Evolutionary conservation across 2,329 filamentous ascomycete species (phyloP), one percentile per base, ranked within the genome.

Genomic region (Aspergillus chevalieri): DNA sequence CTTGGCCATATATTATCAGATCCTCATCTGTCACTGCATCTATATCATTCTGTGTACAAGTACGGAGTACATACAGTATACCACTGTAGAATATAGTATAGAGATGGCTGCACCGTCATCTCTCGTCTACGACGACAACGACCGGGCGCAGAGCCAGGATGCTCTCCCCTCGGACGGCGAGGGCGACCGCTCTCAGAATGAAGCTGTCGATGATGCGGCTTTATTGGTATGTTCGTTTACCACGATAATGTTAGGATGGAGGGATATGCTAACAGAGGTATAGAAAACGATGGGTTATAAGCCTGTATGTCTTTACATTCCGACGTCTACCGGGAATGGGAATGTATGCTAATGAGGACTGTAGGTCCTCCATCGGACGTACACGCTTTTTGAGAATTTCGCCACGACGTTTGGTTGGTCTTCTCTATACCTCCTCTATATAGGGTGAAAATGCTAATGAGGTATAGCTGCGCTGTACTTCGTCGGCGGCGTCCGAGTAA

Each of bases 401-500:
- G 73, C 79, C 2, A 80, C 79, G 2, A 80, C 78, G 10, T 82
- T 82, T 55, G 78, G 78, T 81, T 62, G 30, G 68, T 43, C 21
- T 63, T 80, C 1, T 80, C 79, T 57, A 21, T 12, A 19, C 79
- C 19, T 22, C 15, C 41, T 8, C 5, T 43, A n/a, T 10, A 19
- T 6, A n/a, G 8, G 14, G 1, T 6, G 33, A 28, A 4, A 10
- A 8, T n/a, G 9, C 52, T 58, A 50, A 57, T 28, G n/a, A 15
- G 17, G 9, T 14, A 4, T 36, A 82, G 80, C 80, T 53, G 80
- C 80, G 1, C 67, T 83, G 2, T 83, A 82, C 64, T 82, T 82
- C 50, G 74, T 83, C 42, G 80, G 80, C 26, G 80, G 77, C 51
- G 78, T 82, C 36, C 75, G 80, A 38, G 78, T 81, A 2, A 82